Conservation (phyloP, 2,329 filamentous ascomycete genomes). For the Aspergillus oerlinghausenensis region DNA sequence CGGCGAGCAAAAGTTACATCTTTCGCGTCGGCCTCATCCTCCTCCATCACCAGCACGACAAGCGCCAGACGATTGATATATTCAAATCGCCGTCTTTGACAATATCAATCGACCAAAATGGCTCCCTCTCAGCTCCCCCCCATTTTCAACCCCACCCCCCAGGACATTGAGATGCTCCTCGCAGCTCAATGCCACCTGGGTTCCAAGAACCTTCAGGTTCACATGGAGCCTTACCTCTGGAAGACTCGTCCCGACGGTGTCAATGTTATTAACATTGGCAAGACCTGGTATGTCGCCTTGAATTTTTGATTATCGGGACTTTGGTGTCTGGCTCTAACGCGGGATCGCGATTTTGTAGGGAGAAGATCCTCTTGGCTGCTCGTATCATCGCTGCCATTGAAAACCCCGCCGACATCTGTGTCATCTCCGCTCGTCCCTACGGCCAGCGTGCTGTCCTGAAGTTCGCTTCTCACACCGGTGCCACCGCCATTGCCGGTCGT, state of each 20-base stretch:
- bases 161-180: conserved; percentile 99
- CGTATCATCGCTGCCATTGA: conserved; percentile 98
- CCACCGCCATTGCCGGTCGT: conserved; percentile 95
- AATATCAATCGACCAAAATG: conserved; percentile 69
- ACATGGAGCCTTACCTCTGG: conserved; percentile 99
- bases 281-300: conserved; percentile 77
- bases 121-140: conserved; percentile 90
- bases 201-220: conserved; percentile 98
- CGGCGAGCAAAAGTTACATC: conserved; percentile 22
- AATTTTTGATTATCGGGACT: neutral
- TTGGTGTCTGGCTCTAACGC: conserved; percentile 14
- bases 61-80: conserved; percentile 45
- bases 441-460: conserved; percentile 99
- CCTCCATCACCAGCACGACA: conserved; percentile 35
- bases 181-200: conserved; percentile 95
- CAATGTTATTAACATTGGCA: conserved; percentile 99
- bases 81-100: conserved; percentile 30
- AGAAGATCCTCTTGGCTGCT: conserved; percentile 98
- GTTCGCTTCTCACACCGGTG: conserved; percentile 98
- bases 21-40: conserved; percentile 27
- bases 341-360: conserved; percentile 54
- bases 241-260: conserved; percentile 98
- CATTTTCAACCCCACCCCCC: conserved; percentile 91
- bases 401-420: conserved; percentile 98
- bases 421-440: conserved; percentile 99